These are phyloP conservation scores for Rhizoclosmatium sp. DNA, from an alignment of 192 early-diverging fungal species.

Conservation along the genomic window DNA sequence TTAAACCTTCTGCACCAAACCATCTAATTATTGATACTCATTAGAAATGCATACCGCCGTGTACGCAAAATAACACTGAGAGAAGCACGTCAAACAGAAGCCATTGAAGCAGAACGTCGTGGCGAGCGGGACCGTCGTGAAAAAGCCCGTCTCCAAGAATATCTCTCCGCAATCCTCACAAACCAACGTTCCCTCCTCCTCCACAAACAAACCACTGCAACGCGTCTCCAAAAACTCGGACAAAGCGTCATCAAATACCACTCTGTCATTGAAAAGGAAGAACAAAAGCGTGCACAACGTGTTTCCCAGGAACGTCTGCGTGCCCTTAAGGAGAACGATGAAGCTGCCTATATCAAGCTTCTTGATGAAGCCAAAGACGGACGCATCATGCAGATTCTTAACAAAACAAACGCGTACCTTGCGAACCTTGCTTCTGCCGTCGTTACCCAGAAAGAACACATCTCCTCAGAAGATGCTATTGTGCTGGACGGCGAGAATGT, in stretches of 20 bases:
- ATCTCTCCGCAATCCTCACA: conserved; percentile 59
- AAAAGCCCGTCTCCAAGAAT: conserved; percentile 82
- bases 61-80: conserved; percentile 62
- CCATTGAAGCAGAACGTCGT: conserved; percentile 87
- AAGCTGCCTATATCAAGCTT: conserved; percentile 95
- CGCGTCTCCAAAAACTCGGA: conserved; percentile 77
- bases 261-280: conserved; percentile 88
- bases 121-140: conserved; percentile 86
- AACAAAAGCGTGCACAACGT: conserved; percentile 85
- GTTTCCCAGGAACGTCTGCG: conserved; percentile 93
- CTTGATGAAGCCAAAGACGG: conserved; percentile 97
- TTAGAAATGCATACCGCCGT: conserved; percentile 68
- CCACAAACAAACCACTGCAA: conserved; percentile 60
- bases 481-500: conserved; percentile 7
- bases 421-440: conserved; percentile 86
- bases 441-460: conserved; percentile 71
- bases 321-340: conserved; percentile 96
- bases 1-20: too few relatives aligned
- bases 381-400: conserved; percentile 89
- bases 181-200: conserved; percentile 69
- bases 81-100: conserved; percentile 88
- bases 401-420: conserved; percentile 89
- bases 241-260: conserved; percentile 80
- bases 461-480: conserved; percentile 55
- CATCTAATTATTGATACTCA: conserved; percentile 28